phyloP scores from a whole-genome alignment of 176 grass and related monocot species.

The Alloteropsis semialata region DNA sequence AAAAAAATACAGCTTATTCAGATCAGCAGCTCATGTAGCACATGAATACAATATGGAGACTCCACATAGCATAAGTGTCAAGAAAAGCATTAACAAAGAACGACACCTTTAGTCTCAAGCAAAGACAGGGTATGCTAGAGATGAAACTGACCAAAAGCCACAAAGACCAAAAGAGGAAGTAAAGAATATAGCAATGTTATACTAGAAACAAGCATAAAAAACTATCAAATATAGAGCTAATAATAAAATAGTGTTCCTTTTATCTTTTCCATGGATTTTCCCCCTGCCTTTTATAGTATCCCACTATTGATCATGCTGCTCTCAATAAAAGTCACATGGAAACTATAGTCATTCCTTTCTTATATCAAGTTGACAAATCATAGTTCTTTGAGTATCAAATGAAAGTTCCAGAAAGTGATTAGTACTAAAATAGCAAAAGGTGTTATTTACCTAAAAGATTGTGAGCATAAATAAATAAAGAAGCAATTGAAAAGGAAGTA shows the following conservation, averaged over 20 bases:
- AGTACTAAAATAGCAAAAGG: not conserved
- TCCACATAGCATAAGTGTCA: not conserved
- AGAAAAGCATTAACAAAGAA: not conserved
- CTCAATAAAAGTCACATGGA: not conserved
- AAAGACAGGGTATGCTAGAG: not conserved
- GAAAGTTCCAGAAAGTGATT: not conserved
- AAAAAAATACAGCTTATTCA: constrained; percentile 1
- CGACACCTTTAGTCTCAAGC: not conserved
- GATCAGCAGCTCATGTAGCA: constrained; percentile 1
- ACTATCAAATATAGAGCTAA: not conserved
- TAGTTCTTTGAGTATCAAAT: not conserved
- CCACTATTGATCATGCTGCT: not conserved
- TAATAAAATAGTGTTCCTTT: not conserved
- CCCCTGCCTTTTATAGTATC: not conserved
- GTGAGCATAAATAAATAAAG: not conserved
- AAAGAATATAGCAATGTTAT: not conserved
- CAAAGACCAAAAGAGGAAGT: not conserved
- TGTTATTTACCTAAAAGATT: not conserved
- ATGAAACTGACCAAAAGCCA: not conserved
- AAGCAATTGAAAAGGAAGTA: not conserved
- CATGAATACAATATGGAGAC: not conserved
- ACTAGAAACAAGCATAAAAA: not conserved
- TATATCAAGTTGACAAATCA: not conserved
- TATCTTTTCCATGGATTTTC: not conserved
- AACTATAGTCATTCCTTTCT: not conserved